Evolutionary conservation across 2,329 filamentous ascomycete species (phyloP).

Genomic region (Xylaria sp.): DNA sequence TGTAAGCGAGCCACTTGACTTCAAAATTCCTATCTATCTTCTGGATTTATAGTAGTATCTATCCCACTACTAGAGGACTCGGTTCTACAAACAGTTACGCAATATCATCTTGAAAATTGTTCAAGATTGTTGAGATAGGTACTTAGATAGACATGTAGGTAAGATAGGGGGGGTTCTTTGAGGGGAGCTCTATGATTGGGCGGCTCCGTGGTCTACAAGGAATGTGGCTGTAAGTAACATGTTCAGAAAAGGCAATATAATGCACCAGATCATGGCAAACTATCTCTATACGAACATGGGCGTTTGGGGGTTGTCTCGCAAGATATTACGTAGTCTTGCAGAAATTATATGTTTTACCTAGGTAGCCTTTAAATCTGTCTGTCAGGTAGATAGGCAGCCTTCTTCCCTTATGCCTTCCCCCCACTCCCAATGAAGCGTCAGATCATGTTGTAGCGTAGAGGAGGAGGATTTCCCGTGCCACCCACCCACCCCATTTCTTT

Average conservation of each 20-base stretch:
- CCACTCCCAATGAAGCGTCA: conserved; percentile 20
- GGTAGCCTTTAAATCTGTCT: not conserved
- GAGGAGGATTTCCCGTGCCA: conserved; percentile 28
- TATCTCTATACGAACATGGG: too few relatives aligned
- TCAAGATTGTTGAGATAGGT: conserved; percentile 1
- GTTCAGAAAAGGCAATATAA: too few relatives aligned
- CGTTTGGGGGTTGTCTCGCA: too few relatives aligned
- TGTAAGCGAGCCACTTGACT: conserved; percentile 35
- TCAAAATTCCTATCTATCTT: conserved; percentile 24
- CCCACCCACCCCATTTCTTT: conserved; percentile 2
- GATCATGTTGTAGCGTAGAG: conserved; percentile 24
- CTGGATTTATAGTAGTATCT: conserved; percentile 1
- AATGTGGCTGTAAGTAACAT: not conserved
- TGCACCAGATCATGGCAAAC: too few relatives aligned
- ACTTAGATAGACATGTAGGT: not conserved
- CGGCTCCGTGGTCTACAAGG: not conserved
- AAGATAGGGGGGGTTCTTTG: not conserved
- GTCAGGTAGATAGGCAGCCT: not conserved
- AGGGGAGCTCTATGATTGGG: not conserved
- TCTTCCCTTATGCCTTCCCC: not conserved
- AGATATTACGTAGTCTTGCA: too few relatives aligned
- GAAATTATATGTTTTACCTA: not conserved
- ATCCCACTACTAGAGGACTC: conserved; percentile 6
- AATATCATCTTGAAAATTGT: not conserved
- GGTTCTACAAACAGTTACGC: conserved; percentile 11